phyloP scores from a whole-genome alignment of 371 early-diverging fungal genomes.

The Lichtheimia corymbifera region DNA sequence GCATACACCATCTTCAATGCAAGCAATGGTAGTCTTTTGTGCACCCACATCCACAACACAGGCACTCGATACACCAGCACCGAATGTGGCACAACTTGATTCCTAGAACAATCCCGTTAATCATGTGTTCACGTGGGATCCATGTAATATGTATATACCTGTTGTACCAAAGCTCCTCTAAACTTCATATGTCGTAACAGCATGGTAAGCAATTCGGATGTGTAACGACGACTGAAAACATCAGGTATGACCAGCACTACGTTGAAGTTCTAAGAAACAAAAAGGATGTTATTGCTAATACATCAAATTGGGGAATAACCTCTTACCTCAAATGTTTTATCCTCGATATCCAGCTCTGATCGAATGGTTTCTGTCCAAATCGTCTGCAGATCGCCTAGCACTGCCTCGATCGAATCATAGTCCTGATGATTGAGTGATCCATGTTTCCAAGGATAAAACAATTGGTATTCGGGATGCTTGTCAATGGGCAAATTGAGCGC shows the following conservation, averaged over 20 bases:
- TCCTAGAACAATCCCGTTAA: slow-evolving; percentile 37
- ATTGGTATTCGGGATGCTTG: slow-evolving; percentile 33
- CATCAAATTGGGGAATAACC: neutral
- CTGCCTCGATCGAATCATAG: slow-evolving; percentile 64
- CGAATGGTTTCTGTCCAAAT: slow-evolving; percentile 78
- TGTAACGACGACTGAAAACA: slow-evolving; percentile 61
- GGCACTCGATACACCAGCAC: slow-evolving; percentile 85
- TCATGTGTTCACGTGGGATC: too few relatives aligned
- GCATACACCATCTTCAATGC: slow-evolving; percentile 86
- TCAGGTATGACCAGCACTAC: slow-evolving; percentile 84
- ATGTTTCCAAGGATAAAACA: slow-evolving; percentile 70
- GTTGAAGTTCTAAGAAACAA: slow-evolving; percentile 53
- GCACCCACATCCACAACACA: slow-evolving; percentile 93
- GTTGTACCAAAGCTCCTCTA: slow-evolving; percentile 70
- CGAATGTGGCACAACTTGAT: slow-evolving; percentile 82
- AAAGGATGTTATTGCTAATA: neutral
- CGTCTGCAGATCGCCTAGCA: slow-evolving; percentile 73
- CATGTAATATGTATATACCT: slow-evolving; percentile 28
- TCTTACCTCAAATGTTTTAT: slow-evolving; percentile 56
- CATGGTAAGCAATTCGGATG: slow-evolving; percentile 66
- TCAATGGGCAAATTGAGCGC: slow-evolving; percentile 44
- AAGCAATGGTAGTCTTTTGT: slow-evolving; percentile 79
- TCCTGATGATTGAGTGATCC: slow-evolving; percentile 78
- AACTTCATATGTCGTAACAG: slow-evolving; percentile 79
- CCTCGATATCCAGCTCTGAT: slow-evolving; percentile 70